Evolutionary conservation across 176 grass and related monocot species (phyloP).

Genomic region (Themeda triandra): DNA sequence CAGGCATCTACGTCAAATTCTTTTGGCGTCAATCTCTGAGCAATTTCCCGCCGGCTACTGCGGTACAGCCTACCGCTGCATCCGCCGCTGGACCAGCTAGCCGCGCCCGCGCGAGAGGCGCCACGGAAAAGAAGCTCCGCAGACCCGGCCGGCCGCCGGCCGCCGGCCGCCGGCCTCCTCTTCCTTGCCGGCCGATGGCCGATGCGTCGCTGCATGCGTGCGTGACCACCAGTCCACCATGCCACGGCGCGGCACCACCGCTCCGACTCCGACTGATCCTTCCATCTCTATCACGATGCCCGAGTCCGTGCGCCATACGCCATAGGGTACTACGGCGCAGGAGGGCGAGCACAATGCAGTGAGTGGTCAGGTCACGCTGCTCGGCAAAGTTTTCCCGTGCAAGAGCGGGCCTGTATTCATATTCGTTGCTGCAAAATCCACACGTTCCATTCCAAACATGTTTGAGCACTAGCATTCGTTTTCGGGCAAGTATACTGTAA

Average conservation of each 20-base stretch:
- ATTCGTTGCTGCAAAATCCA: neutral
- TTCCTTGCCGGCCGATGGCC: neutral
- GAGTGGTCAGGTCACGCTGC: neutral
- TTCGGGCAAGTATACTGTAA: too few relatives aligned
- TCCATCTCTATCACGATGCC: too few relatives aligned
- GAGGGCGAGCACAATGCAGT: too few relatives aligned
- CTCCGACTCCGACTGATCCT: too few relatives aligned
- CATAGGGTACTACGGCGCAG: too few relatives aligned
- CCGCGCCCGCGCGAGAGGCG: slow-evolving; percentile 1
- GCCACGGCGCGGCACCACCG: neutral
- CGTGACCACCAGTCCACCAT: slow-evolving; percentile 20
- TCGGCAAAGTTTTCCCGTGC: neutral
- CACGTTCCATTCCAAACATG: neutral
- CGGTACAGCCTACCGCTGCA: neutral
- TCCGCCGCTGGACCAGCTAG: slow-evolving; percentile 14
- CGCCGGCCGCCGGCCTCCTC: neutral
- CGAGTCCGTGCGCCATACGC: neutral
- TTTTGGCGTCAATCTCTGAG: slow-evolving; percentile 39
- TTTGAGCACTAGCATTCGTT: too few relatives aligned
- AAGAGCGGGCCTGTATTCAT: neutral
- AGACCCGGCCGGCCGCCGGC: too few relatives aligned
- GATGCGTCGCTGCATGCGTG: neutral
- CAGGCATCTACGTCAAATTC: slow-evolving; percentile 5
- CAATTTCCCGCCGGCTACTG: neutral
- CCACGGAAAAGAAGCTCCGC: slow-evolving; percentile 45